Base-by-base conservation (phyloP, 495 filamentous ascomycete species). In the Aspergillus wentii region DNA sequence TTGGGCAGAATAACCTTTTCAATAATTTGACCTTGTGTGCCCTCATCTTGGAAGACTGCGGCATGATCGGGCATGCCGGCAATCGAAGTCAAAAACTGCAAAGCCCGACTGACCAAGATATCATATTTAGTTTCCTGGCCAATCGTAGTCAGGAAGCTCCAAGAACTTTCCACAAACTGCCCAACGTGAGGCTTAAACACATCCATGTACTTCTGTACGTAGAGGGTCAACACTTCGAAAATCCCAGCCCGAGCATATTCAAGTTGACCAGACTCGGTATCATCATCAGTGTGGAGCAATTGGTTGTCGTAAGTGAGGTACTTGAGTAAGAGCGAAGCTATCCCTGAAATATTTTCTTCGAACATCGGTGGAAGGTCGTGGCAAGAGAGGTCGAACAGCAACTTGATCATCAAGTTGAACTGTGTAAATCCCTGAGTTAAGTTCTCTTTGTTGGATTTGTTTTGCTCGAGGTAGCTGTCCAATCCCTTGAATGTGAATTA, bases 1-100 rank as follows among this genome's bases (percentile, higher is more conserved):
- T 96, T 99, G 22, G 94, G 94, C 37, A 99, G 63, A 30, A 99
- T 81, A 17, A 96, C 94, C 64, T 94, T 94, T 60, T 96, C 86
- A 22, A 95, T 83, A 17, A 99, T 83, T 51, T 95, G 82, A 17
- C 73, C 69, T 37, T 96, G 62, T 2, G 82, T 81, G 11, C 68
- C 71, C 43, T 85, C 78, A 40, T 83, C 78, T 62, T 90, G 87
- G 80, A 99, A 99, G 43, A 79, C 75, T 36, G 79, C 65, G 1
- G 92, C 88, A 61, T 96, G 88, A 38, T 80, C 69, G 8, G 69
- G 65, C 38, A 83, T 85, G 36, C 78, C 75, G 16, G 88, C 83
- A 28, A 95, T 83, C 8, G 89, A 86, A 1, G 89, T 97, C 56
- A 99, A 66, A 62, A 97, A 99, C 39, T 95, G 83, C 33, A 99